Conservation (phyloP, 371 early-diverging fungal species). For the Parasitella parasitica region DNA sequence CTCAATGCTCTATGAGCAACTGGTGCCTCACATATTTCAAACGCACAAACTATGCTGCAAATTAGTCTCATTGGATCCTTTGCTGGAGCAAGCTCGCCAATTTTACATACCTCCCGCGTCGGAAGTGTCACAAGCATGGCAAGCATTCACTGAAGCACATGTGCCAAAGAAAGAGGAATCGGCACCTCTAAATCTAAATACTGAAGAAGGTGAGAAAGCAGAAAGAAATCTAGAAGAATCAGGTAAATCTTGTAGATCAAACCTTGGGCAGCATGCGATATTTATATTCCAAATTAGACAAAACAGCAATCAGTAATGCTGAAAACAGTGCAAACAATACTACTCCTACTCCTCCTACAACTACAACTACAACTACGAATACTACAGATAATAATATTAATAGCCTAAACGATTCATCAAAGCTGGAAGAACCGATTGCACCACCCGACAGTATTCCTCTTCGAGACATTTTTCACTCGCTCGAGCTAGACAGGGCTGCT, state of each 20-base stretch:
- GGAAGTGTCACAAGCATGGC: slow-evolving; percentile 21
- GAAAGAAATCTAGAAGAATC: not conserved
- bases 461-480: slow-evolving; percentile 72
- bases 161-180: not conserved
- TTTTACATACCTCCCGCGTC: slow-evolving; percentile 3
- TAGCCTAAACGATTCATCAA: not conserved
- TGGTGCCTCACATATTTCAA: slow-evolving; percentile 55
- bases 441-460: slow-evolving; percentile 45
- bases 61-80: not conserved
- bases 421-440: not conserved
- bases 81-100: slow-evolving; percentile 10
- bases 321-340: not conserved
- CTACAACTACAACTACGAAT: not conserved
- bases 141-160: slow-evolving; percentile 8
- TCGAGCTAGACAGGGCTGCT: slow-evolving; percentile 75
- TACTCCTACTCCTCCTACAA: not conserved
- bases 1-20: slow-evolving; percentile 73
- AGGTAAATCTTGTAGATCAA: not conserved
- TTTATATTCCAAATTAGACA: not conserved
- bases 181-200: too few relatives aligned
- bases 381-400: not conserved
- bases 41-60: slow-evolving; percentile 42
- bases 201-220: not conserved
- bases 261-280: not conserved
- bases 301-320: not conserved